Evolutionary conservation across 805 yeast genomes (phyloP), one percentile per base, ranked within the genome.

Genomic region (Cyberlindnera galapagoensis): DNA sequence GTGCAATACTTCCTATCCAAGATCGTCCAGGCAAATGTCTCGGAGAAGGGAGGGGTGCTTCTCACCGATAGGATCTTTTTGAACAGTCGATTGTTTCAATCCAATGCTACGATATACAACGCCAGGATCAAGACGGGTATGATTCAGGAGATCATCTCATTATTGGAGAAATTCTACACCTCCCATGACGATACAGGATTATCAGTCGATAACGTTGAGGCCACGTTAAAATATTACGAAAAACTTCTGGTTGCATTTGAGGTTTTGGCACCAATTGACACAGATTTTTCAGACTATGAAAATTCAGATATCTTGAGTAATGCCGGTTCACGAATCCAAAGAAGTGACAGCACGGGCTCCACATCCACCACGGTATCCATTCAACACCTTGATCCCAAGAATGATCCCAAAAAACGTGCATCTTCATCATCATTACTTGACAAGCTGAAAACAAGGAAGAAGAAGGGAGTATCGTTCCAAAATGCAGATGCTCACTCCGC

Each of bases 161-260:
- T 46, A 2, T 13, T 49, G 23, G 24, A 28, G 16, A 39, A 34
- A 21, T 38, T 47, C 14, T 17, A 30, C 22, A 24, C 28, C 18
- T 32, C 28, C 11, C 40, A 39, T 9, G 33, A 24, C 11, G 6
- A 27, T 9, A 23, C 38, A 3, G 9, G n/a, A 6, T 17, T 7
- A n/a, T 29, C 28, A 8, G 15, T 34, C 9, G 13, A 18, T 4
- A 24, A 21, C 2, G 38, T 49, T 6, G 39, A 41, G 5, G 28
- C 43, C 7, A 47, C 42, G 2, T 25, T 51, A 7, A 30, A 23
- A 6, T 51, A 51, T 24, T 51, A 51, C 23, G 36, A 38, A 11
- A 49, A 44, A 25, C 25, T 51, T 8, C 41, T 49, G 46, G 42
- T 40, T 28, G 55, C 55, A 6, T 51, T 47, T 31, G 51, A 47